Conservation (phyloP, 768 basidiomycete genomes). For the Calocera cornea region DNA sequence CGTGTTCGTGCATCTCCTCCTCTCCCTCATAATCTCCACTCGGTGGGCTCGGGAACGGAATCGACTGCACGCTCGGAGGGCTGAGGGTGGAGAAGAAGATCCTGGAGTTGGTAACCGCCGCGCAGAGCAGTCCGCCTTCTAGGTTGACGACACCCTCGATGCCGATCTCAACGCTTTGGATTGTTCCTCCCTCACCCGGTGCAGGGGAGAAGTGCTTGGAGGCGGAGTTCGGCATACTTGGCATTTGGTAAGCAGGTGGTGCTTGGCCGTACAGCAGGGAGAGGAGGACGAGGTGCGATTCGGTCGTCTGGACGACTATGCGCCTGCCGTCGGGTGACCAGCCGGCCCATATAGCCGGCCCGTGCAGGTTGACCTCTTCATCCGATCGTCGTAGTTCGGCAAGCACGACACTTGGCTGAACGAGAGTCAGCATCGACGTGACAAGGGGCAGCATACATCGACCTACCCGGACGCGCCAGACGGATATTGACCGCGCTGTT, state of each 20-base stretch:
- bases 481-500: slow-evolving; percentile 52
- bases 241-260: slow-evolving; percentile 41
- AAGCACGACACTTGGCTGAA: slow-evolving; percentile 26
- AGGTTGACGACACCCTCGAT: slow-evolving; percentile 73
- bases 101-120: slow-evolving; percentile 1
- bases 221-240: slow-evolving; percentile 36
- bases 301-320: slow-evolving; percentile 75
- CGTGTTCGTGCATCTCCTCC: slow-evolving; percentile 23
- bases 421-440: slow-evolving; percentile 19
- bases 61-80: slow-evolving; percentile 66
- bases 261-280: slow-evolving; percentile 45
- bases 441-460: slow-evolving; percentile 25
- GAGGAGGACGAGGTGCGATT: slow-evolving; percentile 66
- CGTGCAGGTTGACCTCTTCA: slow-evolving; percentile 67
- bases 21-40: slow-evolving; percentile 25
- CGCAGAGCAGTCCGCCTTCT: slow-evolving; percentile 47
- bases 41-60: slow-evolving; percentile 54
- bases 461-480: slow-evolving; percentile 74
- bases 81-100: slow-evolving; percentile 59
- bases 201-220: slow-evolving; percentile 62
- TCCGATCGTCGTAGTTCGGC: slow-evolving; percentile 64
- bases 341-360: slow-evolving; percentile 55
- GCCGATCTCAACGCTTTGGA: slow-evolving; percentile 53
- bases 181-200: slow-evolving; percentile 60
- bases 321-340: slow-evolving; percentile 76